phyloP scores from a whole-genome alignment of 2,329 filamentous ascomycete genomes.

The Trichoderma sp. region DNA sequence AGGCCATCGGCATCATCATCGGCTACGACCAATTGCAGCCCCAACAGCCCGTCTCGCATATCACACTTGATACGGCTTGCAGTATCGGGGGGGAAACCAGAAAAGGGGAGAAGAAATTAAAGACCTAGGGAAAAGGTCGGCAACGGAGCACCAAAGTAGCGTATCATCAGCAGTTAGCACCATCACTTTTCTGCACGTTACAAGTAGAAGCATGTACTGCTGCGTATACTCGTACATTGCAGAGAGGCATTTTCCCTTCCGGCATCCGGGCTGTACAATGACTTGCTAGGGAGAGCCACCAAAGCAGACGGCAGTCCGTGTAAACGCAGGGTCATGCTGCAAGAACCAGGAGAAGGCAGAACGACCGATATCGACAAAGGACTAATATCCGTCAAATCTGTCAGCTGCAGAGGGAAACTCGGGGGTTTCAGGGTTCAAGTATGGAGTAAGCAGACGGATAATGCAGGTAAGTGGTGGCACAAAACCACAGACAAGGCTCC shows the following conservation, averaged over 20 bases:
- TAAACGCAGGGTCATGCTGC: constrained; percentile 3
- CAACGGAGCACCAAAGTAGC: not conserved
- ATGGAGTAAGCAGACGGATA: not conserved
- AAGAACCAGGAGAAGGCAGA: constrained; percentile 1
- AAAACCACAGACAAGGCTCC: not conserved
- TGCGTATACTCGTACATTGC: not conserved
- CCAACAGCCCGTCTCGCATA: constrained; percentile 8
- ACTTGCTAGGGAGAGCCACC: not conserved
- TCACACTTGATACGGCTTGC: not conserved
- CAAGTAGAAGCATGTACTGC: not conserved
- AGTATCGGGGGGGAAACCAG: not conserved
- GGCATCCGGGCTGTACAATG: not conserved
- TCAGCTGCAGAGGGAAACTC: not conserved
- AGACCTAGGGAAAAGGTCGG: not conserved
- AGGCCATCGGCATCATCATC: not conserved
- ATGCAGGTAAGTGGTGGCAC: not conserved
- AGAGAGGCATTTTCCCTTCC: constrained; percentile 7
- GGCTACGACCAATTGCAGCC: not conserved
- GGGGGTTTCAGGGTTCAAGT: not conserved
- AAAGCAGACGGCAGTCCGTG: not conserved
- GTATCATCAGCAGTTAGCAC: not conserved
- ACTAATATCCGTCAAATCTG: not conserved
- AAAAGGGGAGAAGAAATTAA: not conserved
- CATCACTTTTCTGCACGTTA: not conserved
- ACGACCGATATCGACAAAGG: not conserved